Evolutionary conservation across 2,329 filamentous ascomycete genomes (phyloP), one percentile per base, ranked within the genome.

Genomic region (Aspergillus pseudonomiae): DNA sequence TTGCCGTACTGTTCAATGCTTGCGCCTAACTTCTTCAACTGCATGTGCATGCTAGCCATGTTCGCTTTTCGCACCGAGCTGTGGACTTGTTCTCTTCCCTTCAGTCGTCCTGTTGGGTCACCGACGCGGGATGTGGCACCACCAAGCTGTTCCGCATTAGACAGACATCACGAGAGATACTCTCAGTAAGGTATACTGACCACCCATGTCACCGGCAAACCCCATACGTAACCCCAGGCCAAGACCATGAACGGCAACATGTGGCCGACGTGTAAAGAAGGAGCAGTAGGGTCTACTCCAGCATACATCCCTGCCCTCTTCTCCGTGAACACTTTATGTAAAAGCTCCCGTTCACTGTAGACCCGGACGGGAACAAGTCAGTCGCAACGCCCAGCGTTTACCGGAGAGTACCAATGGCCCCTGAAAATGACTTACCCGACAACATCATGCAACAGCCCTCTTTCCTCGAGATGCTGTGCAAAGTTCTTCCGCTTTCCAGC

Each of bases 1-100:
- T 79, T 77, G 6, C 86, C 91, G 67, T 92, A 85, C 0, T 71
- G 71, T 54, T 92, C 88, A 36, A 94, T 91, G 69, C 94, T 93
- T 24, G 74, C 68, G 87, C 93, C 96, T 52, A 98, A 77, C 69
- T 84, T 88, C 71, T 82, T 83, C 59, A 84, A 66, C 65, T 83
- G 82, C 70, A 81, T 78, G 59, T 83, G 82, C 79, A 84, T 83
- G 61, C 74, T 78, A 7, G 77, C 76, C 70, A 83, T 81, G 59
- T 84, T 83, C 6, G 78, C 76, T 67, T 80, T 82, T 43, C 81
- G 77, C 11, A 77, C 68, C 0, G 76, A 75, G 3, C 74, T 71
- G 46, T 76, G 71, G 43, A 79, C 72, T 21, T 71, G 63, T 9
- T 78, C 76, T 53, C 82, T 76, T 12, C 76, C 76, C 39, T 77